These are phyloP conservation scores for Aegilops speltoides DNA, from an alignment of 176 grass and related monocot species.

Conservation along the genomic window DNA sequence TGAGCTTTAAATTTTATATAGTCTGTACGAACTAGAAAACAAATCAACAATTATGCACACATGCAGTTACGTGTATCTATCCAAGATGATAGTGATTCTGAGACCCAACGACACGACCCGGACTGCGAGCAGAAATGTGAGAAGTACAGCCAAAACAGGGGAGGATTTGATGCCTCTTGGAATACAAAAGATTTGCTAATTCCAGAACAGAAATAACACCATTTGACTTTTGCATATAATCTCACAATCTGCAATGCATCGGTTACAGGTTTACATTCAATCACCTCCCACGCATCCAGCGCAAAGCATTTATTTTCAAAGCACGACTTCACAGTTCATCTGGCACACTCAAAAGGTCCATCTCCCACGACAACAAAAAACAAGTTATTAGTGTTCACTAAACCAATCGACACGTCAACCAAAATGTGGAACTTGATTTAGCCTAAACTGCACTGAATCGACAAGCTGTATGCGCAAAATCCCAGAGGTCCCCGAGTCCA, in stretches of 20 bases:
- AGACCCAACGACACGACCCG: neutral
- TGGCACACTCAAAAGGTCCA: neutral
- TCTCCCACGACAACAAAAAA: neutral
- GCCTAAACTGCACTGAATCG: neutral
- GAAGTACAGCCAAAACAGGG: neutral
- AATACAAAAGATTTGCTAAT: neutral
- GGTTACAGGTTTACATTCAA: neutral
- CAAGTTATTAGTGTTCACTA: neutral
- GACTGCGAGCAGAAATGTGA: neutral
- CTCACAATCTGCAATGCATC: neutral
- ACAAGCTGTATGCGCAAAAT: neutral
- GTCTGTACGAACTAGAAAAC: neutral
- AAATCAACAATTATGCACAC: neutral
- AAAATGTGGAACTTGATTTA: neutral
- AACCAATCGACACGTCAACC: neutral
- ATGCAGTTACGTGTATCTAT: neutral
- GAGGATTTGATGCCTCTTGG: neutral
- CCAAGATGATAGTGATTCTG: neutral
- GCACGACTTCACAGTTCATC: neutral
- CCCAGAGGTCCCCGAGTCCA: neutral
- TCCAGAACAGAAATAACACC: neutral
- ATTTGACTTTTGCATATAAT: neutral
- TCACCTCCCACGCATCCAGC: neutral
- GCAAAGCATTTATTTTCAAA: neutral
- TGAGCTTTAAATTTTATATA: neutral